Evolutionary conservation across 2,329 filamentous ascomycete genomes (phyloP).

Genomic region (Byssoonygena ceratinophila): DNA sequence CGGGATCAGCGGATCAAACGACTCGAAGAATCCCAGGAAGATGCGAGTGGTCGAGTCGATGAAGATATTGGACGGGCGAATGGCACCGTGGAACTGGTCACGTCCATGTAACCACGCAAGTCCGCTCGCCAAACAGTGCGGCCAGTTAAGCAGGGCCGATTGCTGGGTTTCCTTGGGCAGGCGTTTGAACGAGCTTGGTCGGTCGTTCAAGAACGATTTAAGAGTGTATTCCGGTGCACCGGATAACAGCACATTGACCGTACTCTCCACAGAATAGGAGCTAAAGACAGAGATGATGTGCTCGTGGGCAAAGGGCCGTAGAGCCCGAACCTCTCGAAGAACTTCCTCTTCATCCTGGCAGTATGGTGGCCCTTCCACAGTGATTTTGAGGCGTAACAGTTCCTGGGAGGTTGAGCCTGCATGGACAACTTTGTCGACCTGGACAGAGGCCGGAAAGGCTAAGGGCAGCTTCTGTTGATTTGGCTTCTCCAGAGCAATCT

Average conservation of each 20-base stretch:
- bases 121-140: slow-evolving; percentile 44
- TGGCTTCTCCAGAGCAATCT: slow-evolving; percentile 37
- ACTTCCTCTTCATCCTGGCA: slow-evolving; percentile 34
- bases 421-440: slow-evolving; percentile 34
- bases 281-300: slow-evolving; percentile 38
- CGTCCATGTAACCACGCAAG: slow-evolving; percentile 48
- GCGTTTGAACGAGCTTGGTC: slow-evolving; percentile 32
- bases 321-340: slow-evolving; percentile 30
- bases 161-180: slow-evolving; percentile 35
- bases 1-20: slow-evolving; percentile 44
- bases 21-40: slow-evolving; percentile 49
- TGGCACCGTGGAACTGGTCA: slow-evolving; percentile 46
- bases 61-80: slow-evolving; percentile 51
- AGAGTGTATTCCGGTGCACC: slow-evolving; percentile 34
- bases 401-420: slow-evolving; percentile 29
- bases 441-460: slow-evolving; percentile 27
- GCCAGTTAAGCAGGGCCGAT: slow-evolving; percentile 37
- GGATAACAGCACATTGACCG: slow-evolving; percentile 35
- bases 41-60: slow-evolving; percentile 48
- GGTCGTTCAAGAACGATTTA: slow-evolving; percentile 35
- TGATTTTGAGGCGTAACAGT: slow-evolving; percentile 31
- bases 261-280: slow-evolving; percentile 37
- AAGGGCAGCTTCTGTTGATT: slow-evolving; percentile 32
- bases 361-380: slow-evolving; percentile 29
- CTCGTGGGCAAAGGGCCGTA: slow-evolving; percentile 33